These are phyloP conservation scores for Panus rudis DNA, from an alignment of 768 basidiomycete species.

Conservation along the genomic window DNA sequence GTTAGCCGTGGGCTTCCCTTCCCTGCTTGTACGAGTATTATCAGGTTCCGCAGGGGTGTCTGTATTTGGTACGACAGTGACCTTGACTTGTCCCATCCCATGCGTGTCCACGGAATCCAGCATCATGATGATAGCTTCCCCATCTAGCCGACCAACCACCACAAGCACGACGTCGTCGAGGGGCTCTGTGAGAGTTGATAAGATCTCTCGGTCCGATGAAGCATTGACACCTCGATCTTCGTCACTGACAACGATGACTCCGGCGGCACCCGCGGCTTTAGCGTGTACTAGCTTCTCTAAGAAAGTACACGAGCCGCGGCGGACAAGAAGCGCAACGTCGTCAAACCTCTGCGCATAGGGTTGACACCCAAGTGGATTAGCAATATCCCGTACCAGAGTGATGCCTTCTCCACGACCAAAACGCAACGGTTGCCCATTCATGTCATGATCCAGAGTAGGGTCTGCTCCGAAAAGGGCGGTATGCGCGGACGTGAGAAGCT, in stretches of 20 bases:
- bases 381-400: conserved; percentile 42
- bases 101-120: conserved; percentile 42
- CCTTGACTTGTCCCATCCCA: conserved; percentile 41
- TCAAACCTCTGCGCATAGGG: conserved; percentile 44
- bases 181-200: conserved; percentile 44
- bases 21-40: no score
- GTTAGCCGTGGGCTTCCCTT: no score
- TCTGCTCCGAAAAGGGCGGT: conserved; percentile 71
- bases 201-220: conserved; percentile 50
- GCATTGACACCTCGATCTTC: conserved; percentile 59
- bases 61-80: conserved; percentile 39
- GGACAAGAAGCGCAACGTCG: conserved; percentile 52
- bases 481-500: conserved; percentile 49
- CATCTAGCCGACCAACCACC: conserved; percentile 47
- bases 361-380: conserved; percentile 54
- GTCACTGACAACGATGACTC: conserved; percentile 69
- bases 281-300: conserved; percentile 74
- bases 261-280: conserved; percentile 62
- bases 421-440: conserved; percentile 25
- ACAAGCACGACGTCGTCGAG: conserved; percentile 54
- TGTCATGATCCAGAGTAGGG: conserved; percentile 29
- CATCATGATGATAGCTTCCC: conserved; percentile 48
- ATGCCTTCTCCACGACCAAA: conserved; percentile 49
- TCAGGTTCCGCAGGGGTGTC: conserved; percentile 18
- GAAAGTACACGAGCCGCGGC: conserved; percentile 84